phyloP scores from a whole-genome alignment of 2,329 filamentous ascomycete genomes.

The Pseudogymnoascus sp. region DNA sequence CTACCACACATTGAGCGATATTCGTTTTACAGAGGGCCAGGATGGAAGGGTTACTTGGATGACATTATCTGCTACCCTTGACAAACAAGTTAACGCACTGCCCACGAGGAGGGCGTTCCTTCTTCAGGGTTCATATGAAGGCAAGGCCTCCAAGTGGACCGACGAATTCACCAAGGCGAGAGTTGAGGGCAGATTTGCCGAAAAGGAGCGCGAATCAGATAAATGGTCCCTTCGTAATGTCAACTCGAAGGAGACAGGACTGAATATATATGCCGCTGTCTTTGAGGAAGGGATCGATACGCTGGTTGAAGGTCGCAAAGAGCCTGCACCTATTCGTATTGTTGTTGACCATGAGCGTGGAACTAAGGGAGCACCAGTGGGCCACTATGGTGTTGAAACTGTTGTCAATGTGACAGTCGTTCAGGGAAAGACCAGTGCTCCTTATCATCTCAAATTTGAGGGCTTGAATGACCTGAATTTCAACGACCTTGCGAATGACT shows the following conservation, averaged over 20 bases:
- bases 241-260: constrained; percentile 51
- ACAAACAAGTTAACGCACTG: constrained; percentile 38
- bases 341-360: constrained; percentile 64
- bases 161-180: constrained; percentile 84
- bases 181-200: constrained; percentile 76
- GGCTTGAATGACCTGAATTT: constrained; percentile 65
- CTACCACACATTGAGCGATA: constrained; percentile 59
- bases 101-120: constrained; percentile 60
- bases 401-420: constrained; percentile 52
- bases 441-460: constrained; percentile 48
- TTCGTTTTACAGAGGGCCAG: constrained; percentile 64
- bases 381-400: constrained; percentile 64
- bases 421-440: constrained; percentile 42
- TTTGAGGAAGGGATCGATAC: constrained; percentile 62
- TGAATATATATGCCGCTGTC: constrained; percentile 57
- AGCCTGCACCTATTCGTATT: constrained; percentile 62
- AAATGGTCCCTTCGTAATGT: constrained; percentile 73
- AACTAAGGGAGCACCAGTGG: constrained; percentile 57
- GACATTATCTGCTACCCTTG: constrained; percentile 47
- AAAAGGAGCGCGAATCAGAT: constrained; percentile 71
- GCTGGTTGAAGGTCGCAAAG: constrained; percentile 54
- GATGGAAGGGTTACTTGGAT: constrained; percentile 61
- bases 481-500: constrained; percentile 62
- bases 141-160: constrained; percentile 64
- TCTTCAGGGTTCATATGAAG: constrained; percentile 68